Base-by-base conservation (phyloP, 2,329 filamentous ascomycete species). In the Tetracladium maxilliforme region DNA sequence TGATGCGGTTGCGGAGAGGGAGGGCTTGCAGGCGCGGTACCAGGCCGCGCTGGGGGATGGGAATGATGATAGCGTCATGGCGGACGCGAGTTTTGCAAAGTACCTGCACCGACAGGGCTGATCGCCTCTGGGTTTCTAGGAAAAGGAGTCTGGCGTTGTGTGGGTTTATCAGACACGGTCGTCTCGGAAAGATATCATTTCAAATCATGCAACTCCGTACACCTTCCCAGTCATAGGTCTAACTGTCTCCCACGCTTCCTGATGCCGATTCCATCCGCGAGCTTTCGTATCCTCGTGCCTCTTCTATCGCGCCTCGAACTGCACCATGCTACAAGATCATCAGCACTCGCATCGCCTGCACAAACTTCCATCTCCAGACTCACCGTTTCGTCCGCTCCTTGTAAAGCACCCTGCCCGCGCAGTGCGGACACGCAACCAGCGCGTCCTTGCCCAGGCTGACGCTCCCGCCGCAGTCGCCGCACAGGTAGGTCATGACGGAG, bases 341-440 rank as follows among this genome's bases (percentile, higher is more conserved):
- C 28, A 46, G 39, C 31, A 30, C 11, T 14, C 16, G 27, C 26
- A 32, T 25, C 29, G 23, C 27, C 21, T 26, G 20, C 23, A n/a
- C 17, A 14, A 11, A 26, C 28, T 10, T 20, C 12, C 23, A 28
- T 26, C 24, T 10, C 13, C 22, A 25, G 31, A 57, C 77, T 54
- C 50, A 94, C 90, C 90, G 72, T 65, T 92, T 94, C 22, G 90
- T 98, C 47, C 90, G 61, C 69, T 94, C 82, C 70, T 98, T 98
- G 58, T 95, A 95, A 38, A 98, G 57, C 33, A 98, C 84, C 37
- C 90, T 75, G 44, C 93, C 90, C 6, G 90, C 90, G 51, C 90
- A 98, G 55, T 86, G 80, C 51, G 81, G 79, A 64, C 84, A 93
- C 15, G 82, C 67, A 38, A 92, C 87, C 17, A 77, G 73, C 42